Evolutionary conservation across 768 basidiomycete genomes (phyloP), one percentile per base, ranked within the genome.

Genomic region (Ramaria sp.): DNA sequence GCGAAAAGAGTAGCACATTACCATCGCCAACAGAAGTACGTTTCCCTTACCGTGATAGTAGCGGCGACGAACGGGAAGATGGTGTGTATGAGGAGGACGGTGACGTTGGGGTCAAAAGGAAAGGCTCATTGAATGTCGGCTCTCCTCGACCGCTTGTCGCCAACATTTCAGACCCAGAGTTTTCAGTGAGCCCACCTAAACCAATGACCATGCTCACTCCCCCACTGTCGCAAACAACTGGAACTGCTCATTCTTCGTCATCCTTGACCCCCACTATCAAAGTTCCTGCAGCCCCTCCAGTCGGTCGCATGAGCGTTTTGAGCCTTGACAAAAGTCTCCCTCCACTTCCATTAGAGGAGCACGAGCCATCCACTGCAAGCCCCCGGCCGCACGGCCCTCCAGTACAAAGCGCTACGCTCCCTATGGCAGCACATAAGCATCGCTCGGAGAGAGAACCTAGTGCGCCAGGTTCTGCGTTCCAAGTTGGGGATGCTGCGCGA

Each of bases 271-370:
- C 36, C 38, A 12, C 48, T 43, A 28, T 57, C 32, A 42, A 64
- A n/a, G 43, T 57, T 24, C 25, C 71, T 47, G 9, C 32, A 34
- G 65, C 42, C 53, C 62, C 43, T 56, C 64, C 53, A 57, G 59
- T 52, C 32, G 53, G 34, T 50, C 47, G 30, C 49, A 42, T 49
- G 25, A 44, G 52, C 59, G 45, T 32, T 13, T 56, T 52, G 68
- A 71, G 16, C 72, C 83, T 55, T 48, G 86, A 90, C 57, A 91
- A 91, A 61, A 83, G 80, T 5, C 67, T 91, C 3, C 88, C 88
- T 4, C 88, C 88, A 9, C 74, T 91, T 39, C 88, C 84, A 2
- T 76, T 72, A 15, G 77, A 28, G 30, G 53, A 55, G n/a, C 50
- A 15, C 32, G 49, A 30, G 36, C 34, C 37, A 28, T 24, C 37